phyloP scores from a whole-genome alignment of 2,329 filamentous ascomycete genomes.

The Dactylonectria macrodidyma region DNA sequence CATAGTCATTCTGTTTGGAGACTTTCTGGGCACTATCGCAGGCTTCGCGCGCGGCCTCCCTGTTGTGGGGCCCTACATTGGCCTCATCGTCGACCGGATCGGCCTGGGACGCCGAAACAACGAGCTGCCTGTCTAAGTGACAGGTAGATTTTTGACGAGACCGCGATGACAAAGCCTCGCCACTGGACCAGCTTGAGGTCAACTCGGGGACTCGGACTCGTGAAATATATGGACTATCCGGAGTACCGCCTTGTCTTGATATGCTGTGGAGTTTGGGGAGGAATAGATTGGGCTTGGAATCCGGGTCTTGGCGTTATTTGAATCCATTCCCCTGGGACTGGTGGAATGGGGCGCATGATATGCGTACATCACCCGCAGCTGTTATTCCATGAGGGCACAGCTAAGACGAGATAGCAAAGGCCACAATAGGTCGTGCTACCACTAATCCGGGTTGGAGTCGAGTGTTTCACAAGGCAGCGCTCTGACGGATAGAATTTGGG shows the following conservation, averaged over 20 bases:
- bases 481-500: constrained; percentile 31
- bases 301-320: constrained; percentile 44
- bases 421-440: constrained; percentile 26
- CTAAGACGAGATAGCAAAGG: constrained; percentile 26
- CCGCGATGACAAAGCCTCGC: background rate
- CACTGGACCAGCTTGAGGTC: background rate
- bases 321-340: constrained; percentile 22
- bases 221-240: constrained; percentile 22
- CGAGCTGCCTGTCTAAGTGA: constrained; percentile 81
- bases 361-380: background rate
- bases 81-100: constrained; percentile 78
- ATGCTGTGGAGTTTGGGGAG: constrained; percentile 40
- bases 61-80: constrained; percentile 89
- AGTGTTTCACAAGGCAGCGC: constrained; percentile 14
- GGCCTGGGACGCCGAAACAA: constrained; percentile 80
- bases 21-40: constrained; percentile 94
- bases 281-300: constrained; percentile 40
- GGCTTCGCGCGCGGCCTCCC: constrained; percentile 89
- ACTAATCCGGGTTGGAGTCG: constrained; percentile 9
- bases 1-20: constrained; percentile 93
- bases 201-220: constrained; percentile 3
- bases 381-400: background rate
- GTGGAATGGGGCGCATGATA: constrained; percentile 4
- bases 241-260: constrained; percentile 31
- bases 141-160: background rate